Evolutionary conservation across 768 basidiomycete genomes (phyloP), one percentile per base, ranked within the genome.

Genomic region (Pleurotus sapidus): DNA sequence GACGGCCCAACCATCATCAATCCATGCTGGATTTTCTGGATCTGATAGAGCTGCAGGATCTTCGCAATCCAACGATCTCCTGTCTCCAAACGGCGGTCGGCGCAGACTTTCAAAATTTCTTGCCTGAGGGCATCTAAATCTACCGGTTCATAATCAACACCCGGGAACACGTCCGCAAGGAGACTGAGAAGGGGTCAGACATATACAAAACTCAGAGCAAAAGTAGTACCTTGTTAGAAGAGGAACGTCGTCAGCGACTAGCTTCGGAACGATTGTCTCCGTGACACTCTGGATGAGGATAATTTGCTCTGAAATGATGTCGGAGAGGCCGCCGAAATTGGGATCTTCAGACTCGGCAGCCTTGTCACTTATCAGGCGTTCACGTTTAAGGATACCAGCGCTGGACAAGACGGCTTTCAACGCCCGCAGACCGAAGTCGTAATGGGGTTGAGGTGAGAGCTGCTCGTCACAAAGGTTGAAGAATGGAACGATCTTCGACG

Each of bases 1-100:
- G 97, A 98, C 1, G 97, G 89, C 1, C 97, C 96, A 25, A 99
- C 97, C 94, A 99, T 97, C 97, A 99, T 98, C 42, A 99, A 79
- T 72, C 97, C 97, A 71, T 99, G 97, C 64, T 98, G 96, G 61
- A 98, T 99, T 76, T 95, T 98, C 74, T 99, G 97, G 58, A 99
- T 98, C 70, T 98, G 97, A 71, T 98, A 98, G 4, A 99, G 82
- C 68, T 99, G 97, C 12, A 99, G 80, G 57, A 98, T 96, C 77
- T 99, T 99, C 64, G 87, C 83, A 51, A 95, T 81, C 96, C 97
- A 99, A 34, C 84, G 82, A 46, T 95, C 91, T 17, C 94, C 93
- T 48, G 86, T 75, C 20, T 94, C 81, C n/a, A 98, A 78, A 34
- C 93, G 87, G 39, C 86, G 86, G 71, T 97, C 93, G 5, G 76